Base-by-base conservation (phyloP, 495 filamentous ascomycete species). In the Aspergillus asperescens region DNA sequence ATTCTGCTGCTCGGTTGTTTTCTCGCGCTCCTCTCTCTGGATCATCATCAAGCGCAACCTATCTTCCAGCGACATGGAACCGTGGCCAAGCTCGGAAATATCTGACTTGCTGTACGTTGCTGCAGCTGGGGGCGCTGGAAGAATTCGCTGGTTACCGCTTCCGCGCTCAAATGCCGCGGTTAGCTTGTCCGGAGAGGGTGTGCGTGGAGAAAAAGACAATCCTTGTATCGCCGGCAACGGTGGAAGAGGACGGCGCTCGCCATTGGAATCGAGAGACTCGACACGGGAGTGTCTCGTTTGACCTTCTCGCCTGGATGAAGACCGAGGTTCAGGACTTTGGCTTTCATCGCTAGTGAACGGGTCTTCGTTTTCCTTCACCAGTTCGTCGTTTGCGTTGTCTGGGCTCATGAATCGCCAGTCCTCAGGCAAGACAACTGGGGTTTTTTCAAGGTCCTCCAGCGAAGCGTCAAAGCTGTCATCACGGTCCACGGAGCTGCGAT, bases 391-490 rank as follows among this genome's bases (percentile, higher is more conserved):
- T 4, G 75, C 77, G 28, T 63, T 67, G n/a, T 63, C 65, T 2
- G 86, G 84, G 54, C 77, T 85, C 78, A 87, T 86, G 56, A 89
- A 86, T 38, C 87, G 81, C 93, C 93, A 98, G 60, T 96, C 90
- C 58, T 96, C 94, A 2, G 93, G 93, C 40, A 94, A 79, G 23
- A 98, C 93, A 18, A 98, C 94, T 3, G 93, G 92, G 0, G 94
- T 96, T 72, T 96, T 95, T 58, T 95, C 90, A 16, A 89, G 87
- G 62, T 98, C 93, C 68, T 97, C 92, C 20, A 96, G 78, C 4
- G 89, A 92, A 4, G 86, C 90, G 67, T 96, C 90, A 60, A 95
- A 95, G 68, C 89, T 95, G 63, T 95, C 90, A 35, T 96, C 90
- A 25, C 80, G 81, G 45, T 87, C 82, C 10, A 81, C 65, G 5